Evolutionary conservation across 805 yeast genomes (phyloP).

Genomic region (Nakazawaea ishiwadae): DNA sequence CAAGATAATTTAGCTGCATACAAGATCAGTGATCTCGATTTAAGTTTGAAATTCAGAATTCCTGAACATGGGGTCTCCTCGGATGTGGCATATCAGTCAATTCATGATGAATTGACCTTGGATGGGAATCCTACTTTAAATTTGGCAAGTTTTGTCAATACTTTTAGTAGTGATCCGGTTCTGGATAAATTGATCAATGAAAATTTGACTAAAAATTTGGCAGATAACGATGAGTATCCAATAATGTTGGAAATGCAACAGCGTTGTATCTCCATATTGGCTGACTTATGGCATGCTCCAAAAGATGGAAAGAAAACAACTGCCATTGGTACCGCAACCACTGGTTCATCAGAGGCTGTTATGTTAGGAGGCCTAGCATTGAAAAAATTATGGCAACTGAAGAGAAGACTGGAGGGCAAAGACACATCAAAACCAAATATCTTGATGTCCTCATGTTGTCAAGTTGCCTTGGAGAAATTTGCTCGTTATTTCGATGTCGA

Average conservation of each 20-base stretch:
- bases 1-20: constrained; percentile 19
- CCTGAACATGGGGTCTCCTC: constrained; percentile 53
- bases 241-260: constrained; percentile 73
- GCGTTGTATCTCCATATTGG: constrained; percentile 76
- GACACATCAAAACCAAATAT: constrained; percentile 70
- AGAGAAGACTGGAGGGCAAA: constrained; percentile 54
- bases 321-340: constrained; percentile 85
- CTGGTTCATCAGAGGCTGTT: constrained; percentile 92
- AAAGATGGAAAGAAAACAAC: constrained; percentile 19
- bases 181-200: constrained; percentile 48
- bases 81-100: constrained; percentile 51
- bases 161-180: constrained; percentile 53
- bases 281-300: constrained; percentile 79
- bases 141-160: constrained; percentile 86
- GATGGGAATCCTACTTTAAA: constrained; percentile 85
- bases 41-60: constrained; percentile 49
- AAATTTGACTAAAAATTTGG: constrained; percentile 80
- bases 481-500: constrained; percentile 94
- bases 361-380: constrained; percentile 91
- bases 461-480: constrained; percentile 91
- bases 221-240: constrained; percentile 93
- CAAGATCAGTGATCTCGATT: constrained; percentile 25
- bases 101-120: constrained; percentile 69
- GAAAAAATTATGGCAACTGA: constrained; percentile 85
- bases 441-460: constrained; percentile 89